These are phyloP conservation scores for Ettlia oleoabundans DNA, from an alignment of 139 green algal species.

Conservation along the genomic window DNA sequence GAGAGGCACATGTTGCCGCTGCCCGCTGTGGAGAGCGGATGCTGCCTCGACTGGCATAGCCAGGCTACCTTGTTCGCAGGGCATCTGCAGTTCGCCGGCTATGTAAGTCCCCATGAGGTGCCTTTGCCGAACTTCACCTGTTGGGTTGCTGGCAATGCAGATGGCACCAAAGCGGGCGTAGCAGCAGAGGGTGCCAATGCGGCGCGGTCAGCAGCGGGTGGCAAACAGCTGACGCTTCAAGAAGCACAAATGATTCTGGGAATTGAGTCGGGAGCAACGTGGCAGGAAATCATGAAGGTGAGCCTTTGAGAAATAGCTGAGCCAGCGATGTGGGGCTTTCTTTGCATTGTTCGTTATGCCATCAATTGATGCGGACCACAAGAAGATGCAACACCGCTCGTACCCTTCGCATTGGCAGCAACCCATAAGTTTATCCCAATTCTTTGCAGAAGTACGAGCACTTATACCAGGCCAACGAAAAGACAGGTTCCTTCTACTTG, in stretches of 20 bases:
- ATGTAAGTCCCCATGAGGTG: no score
- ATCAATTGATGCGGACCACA: not conserved
- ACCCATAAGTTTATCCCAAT: no score
- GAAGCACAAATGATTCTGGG: conserved; percentile 87
- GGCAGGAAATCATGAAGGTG: conserved; percentile 85
- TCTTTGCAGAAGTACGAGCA: conserved; percentile 75
- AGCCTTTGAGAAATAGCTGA: not conserved
- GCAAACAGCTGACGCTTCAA: conserved; percentile 65
- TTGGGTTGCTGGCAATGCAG: conserved; percentile 58
- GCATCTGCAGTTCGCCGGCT: no score
- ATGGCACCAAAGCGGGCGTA: conserved; percentile 79
- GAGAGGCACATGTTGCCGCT: not conserved
- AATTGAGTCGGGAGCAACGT: conserved; percentile 59
- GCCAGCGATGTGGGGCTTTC: not conserved
- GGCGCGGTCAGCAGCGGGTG: conserved; percentile 27
- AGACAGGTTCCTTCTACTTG: conserved; percentile 91
- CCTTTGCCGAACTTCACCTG: no score
- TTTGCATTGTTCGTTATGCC: not conserved
- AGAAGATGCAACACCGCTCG: not conserved
- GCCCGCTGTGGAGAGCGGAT: no score
- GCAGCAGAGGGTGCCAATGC: conserved; percentile 67
- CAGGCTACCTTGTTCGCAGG: no score
- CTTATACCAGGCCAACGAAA: conserved; percentile 84
- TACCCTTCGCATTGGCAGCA: not conserved
- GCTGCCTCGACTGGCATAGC: no score